Percentiles rank a stretch among this genome's conserved stretches.
Evolutionary conservation across 2,329 filamentous ascomycete genomes (phyloP).

Genomic region (Colletotrichum somersetense): DNA sequence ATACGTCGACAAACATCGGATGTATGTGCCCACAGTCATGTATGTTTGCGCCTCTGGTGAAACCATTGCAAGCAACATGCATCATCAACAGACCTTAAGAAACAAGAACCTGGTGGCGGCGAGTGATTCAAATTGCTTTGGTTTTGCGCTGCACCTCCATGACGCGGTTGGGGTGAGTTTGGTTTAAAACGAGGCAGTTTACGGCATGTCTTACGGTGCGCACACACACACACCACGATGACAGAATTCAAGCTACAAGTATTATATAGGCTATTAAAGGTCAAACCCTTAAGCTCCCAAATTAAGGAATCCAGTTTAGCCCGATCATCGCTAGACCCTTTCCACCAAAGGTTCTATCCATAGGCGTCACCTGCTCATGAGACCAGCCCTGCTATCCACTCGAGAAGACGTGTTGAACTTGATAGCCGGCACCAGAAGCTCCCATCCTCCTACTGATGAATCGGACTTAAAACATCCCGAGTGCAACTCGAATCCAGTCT

Average conservation of each 20-base stretch:
- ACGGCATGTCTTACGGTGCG: no score
- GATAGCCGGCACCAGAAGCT: neutral
- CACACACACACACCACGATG: neutral
- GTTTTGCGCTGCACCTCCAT: no score
- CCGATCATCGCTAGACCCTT: neutral
- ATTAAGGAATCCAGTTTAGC: neutral
- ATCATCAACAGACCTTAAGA: neutral
- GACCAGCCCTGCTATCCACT: neutral
- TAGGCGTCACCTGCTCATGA: neutral
- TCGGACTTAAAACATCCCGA: neutral
- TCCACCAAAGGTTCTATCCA: neutral
- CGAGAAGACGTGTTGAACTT: neutral
- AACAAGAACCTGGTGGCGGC: neutral
- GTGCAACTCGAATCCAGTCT: conserved; percentile 7
- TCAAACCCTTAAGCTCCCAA: neutral
- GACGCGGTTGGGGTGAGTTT: neutral
- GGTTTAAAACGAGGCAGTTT: no score
- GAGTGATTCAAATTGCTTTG: neutral
- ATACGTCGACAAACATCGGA: neutral
- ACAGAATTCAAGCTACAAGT: neutral
- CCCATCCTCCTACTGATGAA: neutral
- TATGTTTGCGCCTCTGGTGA: no score
- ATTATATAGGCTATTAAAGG: neutral
- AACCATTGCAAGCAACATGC: no score
- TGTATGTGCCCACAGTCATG: neutral